Conservation (phyloP, 1,139 yeast genomes). For the Taphrina populina region DNA sequence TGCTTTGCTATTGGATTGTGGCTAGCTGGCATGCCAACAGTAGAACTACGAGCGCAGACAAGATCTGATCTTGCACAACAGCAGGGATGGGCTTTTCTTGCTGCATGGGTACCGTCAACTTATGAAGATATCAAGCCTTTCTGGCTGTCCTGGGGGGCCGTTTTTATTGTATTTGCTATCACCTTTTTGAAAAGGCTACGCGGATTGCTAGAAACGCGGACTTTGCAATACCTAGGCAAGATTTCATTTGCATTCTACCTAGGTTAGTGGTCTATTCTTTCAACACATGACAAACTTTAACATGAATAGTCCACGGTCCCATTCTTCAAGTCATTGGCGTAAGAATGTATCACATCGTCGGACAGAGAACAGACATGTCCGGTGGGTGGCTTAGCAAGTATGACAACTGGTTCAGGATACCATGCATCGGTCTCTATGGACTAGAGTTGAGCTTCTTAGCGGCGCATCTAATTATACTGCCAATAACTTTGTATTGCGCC, state of each 20-base stretch:
- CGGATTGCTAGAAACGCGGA: slow-evolving; percentile 4
- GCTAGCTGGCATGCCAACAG: slow-evolving; percentile 22
- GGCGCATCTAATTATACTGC: slow-evolving; percentile 24
- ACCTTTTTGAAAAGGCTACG: not conserved
- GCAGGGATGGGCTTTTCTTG: slow-evolving; percentile 24
- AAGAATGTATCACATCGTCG: slow-evolving; percentile 9
- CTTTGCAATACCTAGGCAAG: slow-evolving; percentile 14
- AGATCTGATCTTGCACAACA: slow-evolving; percentile 1
- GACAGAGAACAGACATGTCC: slow-evolving; percentile 5
- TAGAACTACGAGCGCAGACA: slow-evolving; percentile 7
- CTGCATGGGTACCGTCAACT: slow-evolving; percentile 4
- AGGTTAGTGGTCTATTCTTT: not conserved
- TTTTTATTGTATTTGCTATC: slow-evolving; percentile 1
- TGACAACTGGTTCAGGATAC: slow-evolving; percentile 11
- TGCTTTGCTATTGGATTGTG: slow-evolving; percentile 3
- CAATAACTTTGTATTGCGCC: slow-evolving; percentile 22
- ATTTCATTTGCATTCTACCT: slow-evolving; percentile 25
- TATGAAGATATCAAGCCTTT: slow-evolving; percentile 21
- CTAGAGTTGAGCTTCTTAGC: slow-evolving; percentile 25
- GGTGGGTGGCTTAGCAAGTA: slow-evolving; percentile 5
- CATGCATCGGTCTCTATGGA: slow-evolving; percentile 9
- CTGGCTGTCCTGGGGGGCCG: slow-evolving; percentile 24
- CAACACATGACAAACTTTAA: not conserved
- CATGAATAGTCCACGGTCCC: slow-evolving; percentile 11
- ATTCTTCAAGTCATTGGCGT: slow-evolving; percentile 16